Conservation (phyloP, 352 stramenopile species). For the Globisporangium heterothallicum region DNA sequence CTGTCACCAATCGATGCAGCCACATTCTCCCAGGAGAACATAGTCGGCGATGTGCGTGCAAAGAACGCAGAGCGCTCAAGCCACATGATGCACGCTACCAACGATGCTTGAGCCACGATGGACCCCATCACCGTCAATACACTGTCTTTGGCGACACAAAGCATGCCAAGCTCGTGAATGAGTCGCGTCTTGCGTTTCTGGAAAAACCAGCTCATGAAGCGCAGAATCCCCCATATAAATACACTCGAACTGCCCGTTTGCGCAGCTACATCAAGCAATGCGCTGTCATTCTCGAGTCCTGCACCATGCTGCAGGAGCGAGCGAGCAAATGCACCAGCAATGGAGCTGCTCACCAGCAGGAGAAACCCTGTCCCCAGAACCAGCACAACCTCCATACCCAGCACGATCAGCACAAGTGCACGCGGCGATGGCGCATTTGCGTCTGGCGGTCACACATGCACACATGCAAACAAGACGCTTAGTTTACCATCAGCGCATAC, state of each 20-base stretch:
- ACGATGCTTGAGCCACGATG: neutral
- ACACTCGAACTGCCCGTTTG: slow-evolving; percentile 11
- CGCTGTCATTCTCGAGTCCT: neutral
- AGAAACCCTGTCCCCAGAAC: slow-evolving; percentile 26
- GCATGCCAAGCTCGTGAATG: neutral
- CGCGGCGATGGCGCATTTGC: slow-evolving; percentile 3
- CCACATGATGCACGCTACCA: neutral
- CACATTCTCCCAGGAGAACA: slow-evolving; percentile 24
- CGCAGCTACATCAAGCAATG: neutral
- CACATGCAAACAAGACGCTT: neutral
- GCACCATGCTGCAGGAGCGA: slow-evolving; percentile 12
- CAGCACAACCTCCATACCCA: slow-evolving; percentile 38
- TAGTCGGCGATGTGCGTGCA: neutral
- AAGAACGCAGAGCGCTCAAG: neutral
- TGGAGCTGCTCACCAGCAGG: slow-evolving; percentile 21
- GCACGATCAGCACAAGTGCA: slow-evolving; percentile 21
- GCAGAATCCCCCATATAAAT: slow-evolving; percentile 26
- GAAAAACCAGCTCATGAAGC: slow-evolving; percentile 34
- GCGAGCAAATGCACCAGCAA: slow-evolving; percentile 14
- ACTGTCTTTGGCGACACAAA: neutral
- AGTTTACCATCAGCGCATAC: too few relatives aligned
- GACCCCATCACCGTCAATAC: neutral
- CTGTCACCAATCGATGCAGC: slow-evolving; percentile 5
- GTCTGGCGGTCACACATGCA: neutral
- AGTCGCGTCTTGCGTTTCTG: neutral